Evolutionary conservation across 108 stramenopile species (phyloP), one percentile per base, ranked within the genome.

Genomic region (Nannochloropsis salina): DNA sequence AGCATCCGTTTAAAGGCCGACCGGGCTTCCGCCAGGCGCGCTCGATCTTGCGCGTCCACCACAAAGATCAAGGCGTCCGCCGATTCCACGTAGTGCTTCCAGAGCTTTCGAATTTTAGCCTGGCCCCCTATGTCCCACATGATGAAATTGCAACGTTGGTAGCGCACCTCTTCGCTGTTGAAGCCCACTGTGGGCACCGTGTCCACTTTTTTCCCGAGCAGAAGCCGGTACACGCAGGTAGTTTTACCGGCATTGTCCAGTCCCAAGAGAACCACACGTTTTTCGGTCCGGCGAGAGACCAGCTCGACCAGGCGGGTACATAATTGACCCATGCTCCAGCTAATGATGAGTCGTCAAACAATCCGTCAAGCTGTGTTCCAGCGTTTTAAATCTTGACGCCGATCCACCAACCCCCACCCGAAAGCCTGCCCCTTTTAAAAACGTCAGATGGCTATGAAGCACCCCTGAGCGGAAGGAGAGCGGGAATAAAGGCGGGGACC

Each of bases 101-200:
- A 86, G 31, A 86, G 44, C 15, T 80, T 81, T 40, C 85, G 85
- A n/a, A 86, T 80, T 41, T 81, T 86, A 9, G 79, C 85, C 82
- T 86, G 85, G 10, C 85, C 85, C 20, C 85, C 85, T 9, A 86
- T 31, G 47, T 86, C 85, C 85, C 85, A 86, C 43, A 86, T 81
- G 4, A 86, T 80, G 15, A 86, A 41, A 43, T 40, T 86, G 42
- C 80, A 81, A 43, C 85, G 22, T 9, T 44, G 21, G 15, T 81
- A 5, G 15, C 43, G 80, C 40, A 86, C 43, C 82, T 86, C 83
- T 84, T 74, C 83, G 31, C 43, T 44, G 8, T 84, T 84, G 83
- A 84, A 84, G 42, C 83, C 83, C 3, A 84, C 43, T 2, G 83
- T 84, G 42, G 83, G 83, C 4, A 84, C 44, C 18, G 83, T 84